Evolutionary conservation across 1,139 yeast species (phyloP).

Genomic region (Wickerhamomyces sp.): DNA sequence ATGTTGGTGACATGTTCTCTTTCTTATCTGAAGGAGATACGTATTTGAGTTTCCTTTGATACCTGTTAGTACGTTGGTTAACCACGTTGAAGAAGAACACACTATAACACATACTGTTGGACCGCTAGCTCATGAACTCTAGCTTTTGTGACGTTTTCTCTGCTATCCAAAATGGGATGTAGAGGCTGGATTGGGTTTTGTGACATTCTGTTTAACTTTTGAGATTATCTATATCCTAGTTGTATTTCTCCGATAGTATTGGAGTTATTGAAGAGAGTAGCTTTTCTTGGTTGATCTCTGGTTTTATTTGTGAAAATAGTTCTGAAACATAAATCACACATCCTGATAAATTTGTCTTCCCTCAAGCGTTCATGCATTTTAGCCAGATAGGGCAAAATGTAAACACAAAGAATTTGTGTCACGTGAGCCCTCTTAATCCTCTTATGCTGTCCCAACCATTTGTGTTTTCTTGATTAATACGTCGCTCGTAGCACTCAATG

Average conservation of each 20-base stretch:
- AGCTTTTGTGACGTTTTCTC: conserved; percentile 22
- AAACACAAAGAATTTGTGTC: conserved; percentile 5
- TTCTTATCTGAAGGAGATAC: conserved; percentile 24
- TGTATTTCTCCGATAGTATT: neutral
- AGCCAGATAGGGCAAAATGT: conserved; percentile 8
- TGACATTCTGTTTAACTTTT: conserved; percentile 9
- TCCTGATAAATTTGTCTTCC: too few relatives aligned
- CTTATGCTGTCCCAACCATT: neutral
- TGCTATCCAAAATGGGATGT: conserved; percentile 24
- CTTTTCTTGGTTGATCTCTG: neutral
- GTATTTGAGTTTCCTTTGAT: conserved; percentile 22
- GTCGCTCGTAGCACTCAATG: too few relatives aligned
- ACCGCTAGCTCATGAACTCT: conserved; percentile 23
- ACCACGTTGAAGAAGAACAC: neutral
- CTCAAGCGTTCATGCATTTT: too few relatives aligned
- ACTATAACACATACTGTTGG: conserved; percentile 20
- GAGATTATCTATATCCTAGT: neutral
- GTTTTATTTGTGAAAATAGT: neutral
- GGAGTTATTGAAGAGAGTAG: neutral
- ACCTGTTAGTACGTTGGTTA: conserved; percentile 2
- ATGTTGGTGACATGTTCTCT: conserved; percentile 25
- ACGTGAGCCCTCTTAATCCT: neutral
- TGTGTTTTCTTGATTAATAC: too few relatives aligned
- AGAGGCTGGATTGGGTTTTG: conserved; percentile 22
- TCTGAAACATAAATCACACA: neutral